Percentiles rank a stretch among this genome's conserved stretches.
phyloP scores from a whole-genome alignment of 2,329 filamentous ascomycete genomes.

The Aspergillus transmontanensis region DNA sequence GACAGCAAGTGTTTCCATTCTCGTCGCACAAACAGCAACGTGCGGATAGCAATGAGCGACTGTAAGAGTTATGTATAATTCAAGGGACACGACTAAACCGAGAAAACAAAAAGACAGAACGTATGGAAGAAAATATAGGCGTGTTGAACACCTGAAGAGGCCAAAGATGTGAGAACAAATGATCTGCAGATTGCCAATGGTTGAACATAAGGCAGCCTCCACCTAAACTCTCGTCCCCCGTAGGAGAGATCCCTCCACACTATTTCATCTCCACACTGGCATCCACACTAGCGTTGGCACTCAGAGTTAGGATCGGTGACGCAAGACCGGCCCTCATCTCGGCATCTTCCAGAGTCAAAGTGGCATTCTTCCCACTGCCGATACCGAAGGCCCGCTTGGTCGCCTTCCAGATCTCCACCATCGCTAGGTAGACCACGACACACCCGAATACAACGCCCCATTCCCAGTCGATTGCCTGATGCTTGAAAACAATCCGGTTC shows the following conservation, averaged over 20 bases:
- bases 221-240: neutral
- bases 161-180: neutral
- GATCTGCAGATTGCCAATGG: neutral
- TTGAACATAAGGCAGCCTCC: conserved; percentile 11
- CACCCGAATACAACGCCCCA: conserved; percentile 68
- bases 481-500: conserved; percentile 66
- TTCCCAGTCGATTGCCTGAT: conserved; percentile 66
- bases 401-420: conserved; percentile 68
- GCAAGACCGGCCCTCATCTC: conserved; percentile 34
- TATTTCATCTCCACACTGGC: conserved; percentile 27
- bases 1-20: neutral
- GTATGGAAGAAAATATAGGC: neutral
- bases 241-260: neutral
- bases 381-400: conserved; percentile 54
- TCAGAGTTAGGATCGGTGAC: conserved; percentile 25
- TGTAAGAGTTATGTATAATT: neutral
- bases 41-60: neutral
- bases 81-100: too few species aligned
- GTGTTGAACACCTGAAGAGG: conserved; percentile 19
- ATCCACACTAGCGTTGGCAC: conserved; percentile 31
- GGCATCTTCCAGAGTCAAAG: conserved; percentile 35
- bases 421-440: conserved; percentile 61
- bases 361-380: conserved; percentile 35
- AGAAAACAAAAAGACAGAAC: neutral
- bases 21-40: neutral